Conservation (phyloP, 1,139 yeast species). For the Kodamaea anthophila region DNA sequence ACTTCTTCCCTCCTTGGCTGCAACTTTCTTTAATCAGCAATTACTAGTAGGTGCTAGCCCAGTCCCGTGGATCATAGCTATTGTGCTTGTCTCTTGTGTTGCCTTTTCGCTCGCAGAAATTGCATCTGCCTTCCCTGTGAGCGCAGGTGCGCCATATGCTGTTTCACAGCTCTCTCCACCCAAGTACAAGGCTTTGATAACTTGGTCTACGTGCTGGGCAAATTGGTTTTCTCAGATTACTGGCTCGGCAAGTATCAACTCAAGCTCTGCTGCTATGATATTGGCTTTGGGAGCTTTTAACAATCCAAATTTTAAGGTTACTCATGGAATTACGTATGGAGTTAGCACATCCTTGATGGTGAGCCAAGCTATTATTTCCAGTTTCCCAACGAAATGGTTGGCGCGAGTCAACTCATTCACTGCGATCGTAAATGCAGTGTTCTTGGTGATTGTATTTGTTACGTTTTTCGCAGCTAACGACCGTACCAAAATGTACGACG, state of each 20-base stretch:
- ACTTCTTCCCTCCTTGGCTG: constrained; percentile 62
- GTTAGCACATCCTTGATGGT: constrained; percentile 43
- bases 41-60: constrained; percentile 49
- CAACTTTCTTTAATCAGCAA: constrained; percentile 49
- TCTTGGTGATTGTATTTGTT: constrained; percentile 50
- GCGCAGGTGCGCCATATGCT: constrained; percentile 44
- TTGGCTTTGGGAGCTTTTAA: constrained; percentile 43
- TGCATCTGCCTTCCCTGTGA: constrained; percentile 43
- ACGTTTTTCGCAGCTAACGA: constrained; percentile 25
- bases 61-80: constrained; percentile 49
- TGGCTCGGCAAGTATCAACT: constrained; percentile 60
- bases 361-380: constrained; percentile 43
- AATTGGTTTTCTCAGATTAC: constrained; percentile 50
- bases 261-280: constrained; percentile 55
- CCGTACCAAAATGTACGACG: constrained; percentile 35
- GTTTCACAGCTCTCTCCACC: constrained; percentile 50
- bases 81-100: constrained; percentile 43
- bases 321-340: constrained; percentile 18
- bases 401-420: constrained; percentile 53
- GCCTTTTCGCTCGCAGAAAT: constrained; percentile 47
- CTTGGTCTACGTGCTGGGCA: constrained; percentile 27
- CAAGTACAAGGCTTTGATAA: constrained; percentile 45
- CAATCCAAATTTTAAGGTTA: constrained; percentile 11
- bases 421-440: constrained; percentile 44
- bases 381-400: constrained; percentile 49